These are phyloP conservation scores for Avicennia marina DNA, from an alignment of 257 asterid genomes.

Conservation along the genomic window DNA sequence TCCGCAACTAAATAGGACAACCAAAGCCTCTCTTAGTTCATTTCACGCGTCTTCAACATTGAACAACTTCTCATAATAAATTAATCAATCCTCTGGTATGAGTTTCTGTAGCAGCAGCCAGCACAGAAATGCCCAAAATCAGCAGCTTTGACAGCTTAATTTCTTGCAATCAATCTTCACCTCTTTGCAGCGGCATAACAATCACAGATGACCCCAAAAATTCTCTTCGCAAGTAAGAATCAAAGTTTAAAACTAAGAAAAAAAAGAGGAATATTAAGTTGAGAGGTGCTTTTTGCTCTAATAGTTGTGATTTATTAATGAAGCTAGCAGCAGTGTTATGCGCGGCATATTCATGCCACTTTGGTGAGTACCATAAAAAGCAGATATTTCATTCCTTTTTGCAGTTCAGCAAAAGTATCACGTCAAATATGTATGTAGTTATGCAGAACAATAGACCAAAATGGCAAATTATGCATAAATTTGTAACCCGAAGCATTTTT, in stretches of 20 bases:
- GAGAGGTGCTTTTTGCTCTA: too few relatives aligned
- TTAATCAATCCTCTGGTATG: not conserved
- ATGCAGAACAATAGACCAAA: not conserved
- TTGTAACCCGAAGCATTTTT: not conserved
- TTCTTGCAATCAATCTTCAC: too few relatives aligned
- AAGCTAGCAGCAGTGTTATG: too few relatives aligned
- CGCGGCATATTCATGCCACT: not conserved
- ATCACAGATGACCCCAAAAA: too few relatives aligned
- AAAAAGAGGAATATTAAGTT: too few relatives aligned
- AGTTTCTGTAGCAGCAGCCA: constrained; percentile 3
- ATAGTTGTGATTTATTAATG: too few relatives aligned
- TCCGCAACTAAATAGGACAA: too few relatives aligned
- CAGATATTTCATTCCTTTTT: not conserved
- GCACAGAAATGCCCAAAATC: not conserved
- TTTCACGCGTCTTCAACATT: not conserved
- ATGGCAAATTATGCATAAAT: not conserved
- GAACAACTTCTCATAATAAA: not conserved
- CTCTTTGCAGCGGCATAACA: too few relatives aligned
- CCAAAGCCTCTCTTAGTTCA: too few relatives aligned
- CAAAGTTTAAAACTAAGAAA: too few relatives aligned
- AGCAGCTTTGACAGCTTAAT: too few relatives aligned
- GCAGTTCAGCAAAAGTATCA: not conserved
- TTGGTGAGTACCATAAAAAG: not conserved
- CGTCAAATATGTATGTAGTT: not conserved
- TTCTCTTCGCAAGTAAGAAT: too few relatives aligned